A percentile compares a stretch with the other conserved stretches of the same genome.
Conservation (phyloP, 441 rosid genomes). For the Euphorbia corollata region DNA sequence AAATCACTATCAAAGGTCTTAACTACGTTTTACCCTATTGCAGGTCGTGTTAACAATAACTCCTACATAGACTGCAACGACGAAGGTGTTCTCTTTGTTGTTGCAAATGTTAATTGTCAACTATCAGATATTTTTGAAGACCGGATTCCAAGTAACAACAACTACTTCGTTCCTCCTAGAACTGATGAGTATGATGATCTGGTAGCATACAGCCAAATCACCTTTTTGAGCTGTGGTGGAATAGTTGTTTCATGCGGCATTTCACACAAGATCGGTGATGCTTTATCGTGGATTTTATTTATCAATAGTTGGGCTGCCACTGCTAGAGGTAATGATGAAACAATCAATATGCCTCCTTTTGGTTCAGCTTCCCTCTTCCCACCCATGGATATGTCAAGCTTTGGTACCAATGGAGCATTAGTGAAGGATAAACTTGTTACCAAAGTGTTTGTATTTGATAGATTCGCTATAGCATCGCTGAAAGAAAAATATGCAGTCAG, state of each 20-base stretch:
- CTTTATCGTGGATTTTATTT: constrained; percentile 10
- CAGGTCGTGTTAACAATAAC: constrained; percentile 22
- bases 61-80: constrained; percentile 18
- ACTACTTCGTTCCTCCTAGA: constrained; percentile 9
- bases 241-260: constrained; percentile 19
- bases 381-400: background rate
- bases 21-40: constrained; percentile 23
- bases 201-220: constrained; percentile 8
- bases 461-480: background rate
- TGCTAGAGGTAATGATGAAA: constrained; percentile 2
- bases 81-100: constrained; percentile 6
- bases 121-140: constrained; percentile 14
- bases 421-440: background rate
- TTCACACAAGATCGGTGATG: constrained; percentile 27
- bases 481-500: background rate
- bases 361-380: constrained; percentile 20
- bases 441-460: constrained; percentile 18
- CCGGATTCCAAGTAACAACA: constrained; percentile 5
- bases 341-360: background rate
- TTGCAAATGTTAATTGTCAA: constrained; percentile 14
- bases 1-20: constrained; percentile 24
- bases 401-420: background rate
- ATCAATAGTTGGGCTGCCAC: constrained; percentile 22
- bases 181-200: background rate
- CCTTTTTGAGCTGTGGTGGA: constrained; percentile 25